Percentiles rank a stretch among this genome's conserved stretches.
Evolutionary conservation across 2,329 filamentous ascomycete species (phyloP).

Genomic region (Tothia fuscella): DNA sequence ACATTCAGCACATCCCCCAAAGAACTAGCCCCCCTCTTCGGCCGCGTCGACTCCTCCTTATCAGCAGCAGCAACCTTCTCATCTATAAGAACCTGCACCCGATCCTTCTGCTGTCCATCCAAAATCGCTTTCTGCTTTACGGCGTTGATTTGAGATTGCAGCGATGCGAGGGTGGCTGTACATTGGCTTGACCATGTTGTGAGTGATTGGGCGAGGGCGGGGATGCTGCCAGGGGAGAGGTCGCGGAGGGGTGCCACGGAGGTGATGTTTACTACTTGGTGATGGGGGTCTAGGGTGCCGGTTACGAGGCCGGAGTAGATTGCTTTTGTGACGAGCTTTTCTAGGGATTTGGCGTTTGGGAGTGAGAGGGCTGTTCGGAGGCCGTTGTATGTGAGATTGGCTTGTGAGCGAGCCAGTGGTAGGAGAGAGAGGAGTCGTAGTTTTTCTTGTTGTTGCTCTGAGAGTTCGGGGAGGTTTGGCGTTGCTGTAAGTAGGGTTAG

Average conservation of each 20-base stretch:
- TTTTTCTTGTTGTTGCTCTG: constrained; percentile 63
- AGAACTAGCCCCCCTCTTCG: constrained; percentile 2
- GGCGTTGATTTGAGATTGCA: constrained; percentile 61
- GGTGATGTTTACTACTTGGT: constrained; percentile 62
- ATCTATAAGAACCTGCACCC: constrained; percentile 2
- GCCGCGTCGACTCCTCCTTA: not conserved
- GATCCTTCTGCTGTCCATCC: constrained; percentile 1
- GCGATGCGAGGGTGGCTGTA: constrained; percentile 55
- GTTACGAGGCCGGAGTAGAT: constrained; percentile 76
- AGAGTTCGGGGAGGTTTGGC: constrained; percentile 56
- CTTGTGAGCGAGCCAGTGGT: constrained; percentile 53
- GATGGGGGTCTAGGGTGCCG: constrained; percentile 71
- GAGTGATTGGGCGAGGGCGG: constrained; percentile 55
- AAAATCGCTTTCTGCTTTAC: constrained; percentile 41
- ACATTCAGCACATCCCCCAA: constrained; percentile 1
- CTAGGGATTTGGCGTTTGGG: constrained; percentile 55
- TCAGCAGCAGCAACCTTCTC: constrained; percentile 4
- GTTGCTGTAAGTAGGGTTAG: constrained; percentile 4
- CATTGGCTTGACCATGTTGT: constrained; percentile 70
- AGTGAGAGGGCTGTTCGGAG: constrained; percentile 59
- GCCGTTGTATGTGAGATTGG: constrained; percentile 55
- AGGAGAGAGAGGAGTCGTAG: constrained; percentile 84
- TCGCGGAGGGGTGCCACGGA: constrained; percentile 80
- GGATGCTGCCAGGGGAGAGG: constrained; percentile 60
- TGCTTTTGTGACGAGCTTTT: constrained; percentile 74